Conservation (phyloP, 495 filamentous ascomycete species). For the Chaetomidium leptoderma region DNA sequence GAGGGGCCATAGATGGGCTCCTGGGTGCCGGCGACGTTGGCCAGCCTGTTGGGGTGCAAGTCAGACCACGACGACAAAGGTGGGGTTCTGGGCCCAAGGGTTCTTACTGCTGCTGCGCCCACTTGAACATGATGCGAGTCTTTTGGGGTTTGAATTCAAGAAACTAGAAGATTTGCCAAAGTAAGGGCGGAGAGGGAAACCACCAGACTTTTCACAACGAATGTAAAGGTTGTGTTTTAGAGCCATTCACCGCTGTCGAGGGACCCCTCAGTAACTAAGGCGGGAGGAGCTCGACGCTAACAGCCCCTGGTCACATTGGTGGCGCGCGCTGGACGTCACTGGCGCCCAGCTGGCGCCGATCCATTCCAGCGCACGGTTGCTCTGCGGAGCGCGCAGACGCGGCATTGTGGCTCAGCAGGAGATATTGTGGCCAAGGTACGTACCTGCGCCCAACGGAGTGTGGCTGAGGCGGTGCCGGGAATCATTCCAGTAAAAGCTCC, state of each 20-base stretch:
- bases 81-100: conserved; percentile 12
- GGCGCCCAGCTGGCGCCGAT: not conserved
- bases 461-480: conserved; percentile 17
- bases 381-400: conserved; percentile 1
- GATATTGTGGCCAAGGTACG: not conserved
- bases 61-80: conserved; percentile 13
- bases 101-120: conserved; percentile 46
- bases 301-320: conserved; percentile 7
- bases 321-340: conserved; percentile 19
- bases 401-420: not conserved
- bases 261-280: conserved; percentile 17
- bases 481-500: conserved; percentile 1
- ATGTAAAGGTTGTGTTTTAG: conserved; percentile 8
- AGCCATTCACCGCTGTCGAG: conserved; percentile 29
- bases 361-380: not conserved
- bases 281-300: conserved; percentile 12
- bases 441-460: conserved; percentile 5
- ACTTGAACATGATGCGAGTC: conserved; percentile 45
- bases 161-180: conserved; percentile 12
- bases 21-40: conserved; percentile 87
- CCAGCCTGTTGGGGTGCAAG: conserved; percentile 54
- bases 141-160: conserved; percentile 15
- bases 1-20: conserved; percentile 94
- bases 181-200: conserved; percentile 5
- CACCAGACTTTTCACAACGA: conserved; percentile 5